Evolutionary conservation across 257 asterid species (phyloP).

Genomic region (Salvia rosmarinus): DNA sequence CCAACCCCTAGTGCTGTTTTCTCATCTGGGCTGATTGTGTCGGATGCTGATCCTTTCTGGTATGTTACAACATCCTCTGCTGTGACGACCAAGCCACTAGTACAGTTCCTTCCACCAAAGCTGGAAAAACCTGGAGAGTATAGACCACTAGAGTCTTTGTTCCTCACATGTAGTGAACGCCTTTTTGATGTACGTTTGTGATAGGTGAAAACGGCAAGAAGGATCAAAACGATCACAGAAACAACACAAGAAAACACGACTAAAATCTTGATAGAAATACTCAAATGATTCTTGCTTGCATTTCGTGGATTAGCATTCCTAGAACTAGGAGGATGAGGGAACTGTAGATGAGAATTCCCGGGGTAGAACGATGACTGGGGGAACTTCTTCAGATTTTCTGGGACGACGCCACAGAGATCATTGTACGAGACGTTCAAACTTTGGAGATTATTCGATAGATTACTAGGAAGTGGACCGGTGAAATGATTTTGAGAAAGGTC

Average conservation of each 20-base stretch:
- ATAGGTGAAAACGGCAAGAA: constrained; percentile 54
- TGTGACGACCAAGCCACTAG: constrained; percentile 58
- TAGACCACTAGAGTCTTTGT: constrained; percentile 49
- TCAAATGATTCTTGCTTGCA: constrained; percentile 39
- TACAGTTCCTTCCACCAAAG: constrained; percentile 51
- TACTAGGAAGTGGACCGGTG: constrained; percentile 68
- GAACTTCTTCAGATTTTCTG: constrained; percentile 84
- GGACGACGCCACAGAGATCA: constrained; percentile 83
- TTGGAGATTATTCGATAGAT: constrained; percentile 61
- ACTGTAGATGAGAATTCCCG: constrained; percentile 70
- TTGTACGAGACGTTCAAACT: constrained; percentile 82
- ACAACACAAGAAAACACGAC: constrained; percentile 64
- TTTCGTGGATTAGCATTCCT: constrained; percentile 41
- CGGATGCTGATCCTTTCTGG: constrained; percentile 66
- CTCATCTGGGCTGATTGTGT: constrained; percentile 69
- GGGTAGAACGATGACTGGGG: constrained; percentile 87
- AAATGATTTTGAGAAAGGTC: constrained; percentile 75
- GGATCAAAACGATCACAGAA: constrained; percentile 50
- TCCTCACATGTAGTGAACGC: constrained; percentile 46
- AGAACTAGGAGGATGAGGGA: constrained; percentile 83
- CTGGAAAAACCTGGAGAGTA: constrained; percentile 58
- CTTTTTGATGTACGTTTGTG: constrained; percentile 50
- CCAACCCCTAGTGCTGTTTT: constrained; percentile 66
- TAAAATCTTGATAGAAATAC: constrained; percentile 53
- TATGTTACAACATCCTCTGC: constrained; percentile 64